A percentile compares a stretch with the other conserved stretches of the same genome.
Evolutionary conservation across 2,329 filamentous ascomycete species (phyloP).

Genomic region (Neurospora sp.): DNA sequence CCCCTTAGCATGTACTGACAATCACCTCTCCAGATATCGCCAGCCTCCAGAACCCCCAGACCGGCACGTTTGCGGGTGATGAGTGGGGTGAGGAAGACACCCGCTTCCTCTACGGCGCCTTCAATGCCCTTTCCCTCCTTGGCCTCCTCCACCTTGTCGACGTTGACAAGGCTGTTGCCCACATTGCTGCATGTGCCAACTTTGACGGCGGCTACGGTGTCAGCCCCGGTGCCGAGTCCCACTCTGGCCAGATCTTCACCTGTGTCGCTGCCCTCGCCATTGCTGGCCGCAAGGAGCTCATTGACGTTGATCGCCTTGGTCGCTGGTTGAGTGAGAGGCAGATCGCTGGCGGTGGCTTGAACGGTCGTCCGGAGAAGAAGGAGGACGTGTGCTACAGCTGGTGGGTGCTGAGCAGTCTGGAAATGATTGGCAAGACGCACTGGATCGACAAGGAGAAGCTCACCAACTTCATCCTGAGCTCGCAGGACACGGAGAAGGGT

Average conservation of each 20-base stretch:
- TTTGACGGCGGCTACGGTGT: constrained; percentile 92
- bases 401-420: constrained; percentile 92
- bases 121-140: constrained; percentile 83
- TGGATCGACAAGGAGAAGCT: constrained; percentile 88
- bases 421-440: constrained; percentile 77
- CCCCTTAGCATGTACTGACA: neutral
- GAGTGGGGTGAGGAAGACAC: constrained; percentile 97
- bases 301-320: constrained; percentile 72
- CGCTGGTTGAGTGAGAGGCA: constrained; percentile 93
- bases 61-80: constrained; percentile 85
- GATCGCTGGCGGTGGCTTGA: constrained; percentile 75
- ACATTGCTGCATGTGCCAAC: constrained; percentile 77
- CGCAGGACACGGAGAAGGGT: constrained; percentile 75
- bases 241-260: constrained; percentile 91
- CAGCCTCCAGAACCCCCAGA: constrained; percentile 65
- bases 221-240: constrained; percentile 82
- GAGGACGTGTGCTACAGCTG: constrained; percentile 98
- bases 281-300: constrained; percentile 67
- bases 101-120: constrained; percentile 80
- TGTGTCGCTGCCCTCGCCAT: constrained; percentile 84
- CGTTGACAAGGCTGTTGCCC: constrained; percentile 66
- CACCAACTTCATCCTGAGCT: constrained; percentile 70
- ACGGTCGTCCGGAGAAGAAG: constrained; percentile 87
- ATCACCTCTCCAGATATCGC: constrained; percentile 53
- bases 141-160: constrained; percentile 64